Percentiles rank a stretch among this genome's conserved stretches.
Conservation (phyloP, 2,329 filamentous ascomycete species). For the Myriangium duriaei region DNA sequence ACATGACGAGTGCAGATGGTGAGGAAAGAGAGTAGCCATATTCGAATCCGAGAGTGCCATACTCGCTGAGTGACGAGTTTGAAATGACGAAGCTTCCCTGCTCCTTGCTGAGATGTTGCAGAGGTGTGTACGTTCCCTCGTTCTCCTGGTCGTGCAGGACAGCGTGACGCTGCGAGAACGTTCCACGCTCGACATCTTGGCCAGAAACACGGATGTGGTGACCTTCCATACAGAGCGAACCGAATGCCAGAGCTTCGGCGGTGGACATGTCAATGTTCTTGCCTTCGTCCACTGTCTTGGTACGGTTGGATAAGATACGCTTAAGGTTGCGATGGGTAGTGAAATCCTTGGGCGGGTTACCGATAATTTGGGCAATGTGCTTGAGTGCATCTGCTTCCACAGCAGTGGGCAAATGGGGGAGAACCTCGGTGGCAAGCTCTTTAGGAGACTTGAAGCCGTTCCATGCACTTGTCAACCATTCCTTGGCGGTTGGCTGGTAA, state of each 20-base stretch:
- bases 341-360: constrained; percentile 71
- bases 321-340: constrained; percentile 88
- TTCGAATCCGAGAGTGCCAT: constrained; percentile 78
- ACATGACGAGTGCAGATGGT: constrained; percentile 94
- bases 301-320: constrained; percentile 79
- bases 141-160: constrained; percentile 96
- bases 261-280: constrained; percentile 97
- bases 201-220: constrained; percentile 96
- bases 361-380: constrained; percentile 72
- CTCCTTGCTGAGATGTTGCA: constrained; percentile 78
- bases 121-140: constrained; percentile 82
- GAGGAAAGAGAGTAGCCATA: constrained; percentile 97
- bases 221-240: constrained; percentile 78
- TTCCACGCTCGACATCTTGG: constrained; percentile 98
- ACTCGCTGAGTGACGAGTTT: constrained; percentile 78
- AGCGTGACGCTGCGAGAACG: constrained; percentile 94
- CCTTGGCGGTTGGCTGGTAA: constrained; percentile 89
- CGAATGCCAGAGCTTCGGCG: constrained; percentile 89
- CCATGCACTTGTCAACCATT: constrained; percentile 98
- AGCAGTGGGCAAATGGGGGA: constrained; percentile 81
- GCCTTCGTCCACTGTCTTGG: constrained; percentile 84
- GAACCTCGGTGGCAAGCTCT: constrained; percentile 85
- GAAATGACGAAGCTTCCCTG: constrained; percentile 94
- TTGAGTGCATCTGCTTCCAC: constrained; percentile 61
- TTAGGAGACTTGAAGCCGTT: constrained; percentile 99